These are phyloP conservation scores for Aspergillus sclerotiicarbonarius DNA, from an alignment of 495 filamentous ascomycete genomes.

Conservation along the genomic window DNA sequence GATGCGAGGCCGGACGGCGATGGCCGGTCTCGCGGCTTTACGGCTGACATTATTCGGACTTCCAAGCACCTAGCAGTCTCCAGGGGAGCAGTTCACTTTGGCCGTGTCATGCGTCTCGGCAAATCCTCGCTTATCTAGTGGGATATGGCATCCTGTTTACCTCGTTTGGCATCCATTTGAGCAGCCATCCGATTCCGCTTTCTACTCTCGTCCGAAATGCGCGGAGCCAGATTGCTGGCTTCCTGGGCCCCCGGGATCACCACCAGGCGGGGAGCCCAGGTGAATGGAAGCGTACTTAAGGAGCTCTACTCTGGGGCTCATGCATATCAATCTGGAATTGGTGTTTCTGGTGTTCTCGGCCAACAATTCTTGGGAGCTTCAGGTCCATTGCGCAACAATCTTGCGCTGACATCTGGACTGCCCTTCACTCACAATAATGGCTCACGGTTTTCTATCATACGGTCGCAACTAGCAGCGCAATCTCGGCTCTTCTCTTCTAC, in stretches of 20 bases:
- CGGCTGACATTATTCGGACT: slow-evolving; percentile 13
- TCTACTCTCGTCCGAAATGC: slow-evolving; percentile 34
- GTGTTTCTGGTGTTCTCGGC: slow-evolving; percentile 10
- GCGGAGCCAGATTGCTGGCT: slow-evolving; percentile 39
- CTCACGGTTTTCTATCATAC: slow-evolving; percentile 12
- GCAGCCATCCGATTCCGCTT: slow-evolving; percentile 24
- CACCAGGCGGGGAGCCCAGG: slow-evolving; percentile 24
- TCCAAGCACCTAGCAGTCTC: not conserved
- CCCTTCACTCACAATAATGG: slow-evolving; percentile 18
- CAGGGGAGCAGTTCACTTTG: not conserved
- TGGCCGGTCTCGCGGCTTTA: slow-evolving; percentile 16
- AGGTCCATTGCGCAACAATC: slow-evolving; percentile 20
- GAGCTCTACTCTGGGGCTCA: slow-evolving; percentile 19
- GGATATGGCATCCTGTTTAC: slow-evolving; percentile 38
- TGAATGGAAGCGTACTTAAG: slow-evolving; percentile 19
- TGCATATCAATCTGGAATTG: slow-evolving; percentile 2
- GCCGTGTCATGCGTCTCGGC: slow-evolving; percentile 15
- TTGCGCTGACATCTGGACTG: slow-evolving; percentile 14
- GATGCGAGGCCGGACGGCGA: slow-evolving; percentile 18
- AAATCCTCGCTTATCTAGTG: slow-evolving; percentile 11
- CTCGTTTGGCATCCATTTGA: slow-evolving; percentile 27
- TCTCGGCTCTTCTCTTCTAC: slow-evolving; percentile 32
- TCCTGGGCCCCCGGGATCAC: slow-evolving; percentile 36
- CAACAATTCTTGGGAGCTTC: slow-evolving; percentile 29
- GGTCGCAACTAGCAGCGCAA: slow-evolving; percentile 23